Percentiles rank a stretch among this genome's conserved stretches.
Evolutionary conservation across 225 moss, liverwort and hornwort species (phyloP).

Genomic region (Sphagnum contortum): DNA sequence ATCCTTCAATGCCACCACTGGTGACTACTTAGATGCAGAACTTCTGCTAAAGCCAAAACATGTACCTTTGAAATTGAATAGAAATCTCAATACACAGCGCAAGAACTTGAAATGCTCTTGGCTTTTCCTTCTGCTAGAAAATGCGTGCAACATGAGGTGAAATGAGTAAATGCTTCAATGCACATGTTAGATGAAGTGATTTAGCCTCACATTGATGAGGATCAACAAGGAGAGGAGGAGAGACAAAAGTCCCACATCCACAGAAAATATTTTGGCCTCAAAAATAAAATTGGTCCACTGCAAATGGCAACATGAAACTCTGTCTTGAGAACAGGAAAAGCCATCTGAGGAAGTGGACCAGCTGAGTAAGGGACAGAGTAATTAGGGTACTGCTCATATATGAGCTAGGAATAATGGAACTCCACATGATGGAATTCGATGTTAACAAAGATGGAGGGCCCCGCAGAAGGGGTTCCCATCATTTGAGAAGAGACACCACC

Average conservation of each 20-base stretch:
- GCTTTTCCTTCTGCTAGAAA: neutral
- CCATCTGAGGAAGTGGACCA: neutral
- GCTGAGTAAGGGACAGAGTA: slow-evolving; percentile 1
- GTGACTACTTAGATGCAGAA: too few relatives aligned
- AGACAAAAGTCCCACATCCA: too few relatives aligned
- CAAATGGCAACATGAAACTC: slow-evolving; percentile 1
- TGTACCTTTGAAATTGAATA: too few relatives aligned
- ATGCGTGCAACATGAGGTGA: too few relatives aligned
- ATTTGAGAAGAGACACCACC: slow-evolving; percentile 80
- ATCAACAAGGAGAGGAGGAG: too few relatives aligned
- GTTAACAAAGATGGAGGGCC: slow-evolving; percentile 56
- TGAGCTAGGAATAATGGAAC: slow-evolving; percentile 16
- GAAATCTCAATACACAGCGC: too few relatives aligned
- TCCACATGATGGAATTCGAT: slow-evolving; percentile 40
- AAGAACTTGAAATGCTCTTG: neutral
- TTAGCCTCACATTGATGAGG: too few relatives aligned
- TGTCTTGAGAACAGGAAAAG: neutral
- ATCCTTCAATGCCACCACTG: too few relatives aligned
- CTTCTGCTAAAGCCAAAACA: too few relatives aligned
- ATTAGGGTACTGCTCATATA: slow-evolving; percentile 7
- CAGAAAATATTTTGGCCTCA: too few relatives aligned
- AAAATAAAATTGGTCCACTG: neutral
- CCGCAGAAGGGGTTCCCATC: slow-evolving; percentile 34
- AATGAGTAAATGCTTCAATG: too few relatives aligned
- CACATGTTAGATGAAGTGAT: too few relatives aligned